These are phyloP conservation scores for Dissophora ornata DNA, from an alignment of 192 early-diverging fungal genomes.

Conservation along the genomic window DNA sequence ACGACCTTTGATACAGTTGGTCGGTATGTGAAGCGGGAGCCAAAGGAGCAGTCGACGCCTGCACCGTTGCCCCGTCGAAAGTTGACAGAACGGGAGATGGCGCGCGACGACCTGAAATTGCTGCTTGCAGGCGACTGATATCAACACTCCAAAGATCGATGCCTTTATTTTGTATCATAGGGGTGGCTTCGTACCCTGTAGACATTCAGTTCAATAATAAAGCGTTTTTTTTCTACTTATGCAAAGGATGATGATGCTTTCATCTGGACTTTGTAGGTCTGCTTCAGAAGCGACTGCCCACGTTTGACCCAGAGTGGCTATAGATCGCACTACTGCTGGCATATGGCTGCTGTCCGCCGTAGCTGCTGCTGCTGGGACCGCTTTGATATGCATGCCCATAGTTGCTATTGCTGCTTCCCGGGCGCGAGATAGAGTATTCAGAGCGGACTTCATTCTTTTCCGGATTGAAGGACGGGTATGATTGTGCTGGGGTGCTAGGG, in stretches of 20 bases:
- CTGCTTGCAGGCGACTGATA: constrained; percentile 25
- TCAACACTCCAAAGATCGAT: neutral
- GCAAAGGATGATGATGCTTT: no score
- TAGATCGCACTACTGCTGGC: constrained; percentile 44
- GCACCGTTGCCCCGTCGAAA: constrained; percentile 7
- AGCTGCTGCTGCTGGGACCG: constrained; percentile 1
- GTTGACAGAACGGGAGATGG: constrained; percentile 24
- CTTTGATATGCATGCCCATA: constrained; percentile 17
- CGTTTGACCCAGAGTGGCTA: constrained; percentile 11
- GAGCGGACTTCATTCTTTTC: constrained; percentile 19
- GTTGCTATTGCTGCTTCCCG: constrained; percentile 44
- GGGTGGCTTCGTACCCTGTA: no score
- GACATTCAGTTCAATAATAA: no score
- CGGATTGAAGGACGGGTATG: constrained; percentile 29
- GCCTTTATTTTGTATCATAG: no score
- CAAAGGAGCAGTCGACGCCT: neutral
- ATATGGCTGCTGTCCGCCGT: constrained; percentile 14
- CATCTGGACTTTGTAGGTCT: no score
- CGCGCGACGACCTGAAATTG: constrained; percentile 21
- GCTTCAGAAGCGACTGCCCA: constrained; percentile 35
- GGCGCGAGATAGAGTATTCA: constrained; percentile 29
- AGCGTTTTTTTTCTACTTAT: no score
- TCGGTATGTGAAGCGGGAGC: constrained; percentile 23
- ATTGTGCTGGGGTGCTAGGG: neutral
- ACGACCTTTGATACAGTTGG: constrained; percentile 8